phyloP scores from a whole-genome alignment of 208 protist genomes.

The Trypanosoma rangeli region DNA sequence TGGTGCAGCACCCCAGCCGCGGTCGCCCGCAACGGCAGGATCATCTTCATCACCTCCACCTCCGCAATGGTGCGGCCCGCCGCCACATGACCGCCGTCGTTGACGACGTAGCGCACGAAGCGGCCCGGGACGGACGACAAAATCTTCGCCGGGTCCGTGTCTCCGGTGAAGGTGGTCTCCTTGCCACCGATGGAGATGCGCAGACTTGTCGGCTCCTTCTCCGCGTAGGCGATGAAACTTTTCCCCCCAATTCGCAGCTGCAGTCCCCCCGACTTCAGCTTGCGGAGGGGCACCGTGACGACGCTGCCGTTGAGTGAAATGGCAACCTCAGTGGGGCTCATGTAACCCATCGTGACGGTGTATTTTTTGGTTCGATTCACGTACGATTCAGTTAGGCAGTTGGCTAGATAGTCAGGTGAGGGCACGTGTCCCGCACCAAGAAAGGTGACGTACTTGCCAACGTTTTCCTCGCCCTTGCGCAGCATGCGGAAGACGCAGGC shows the following conservation, averaged over 20 bases:
- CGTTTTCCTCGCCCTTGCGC: conserved; percentile 46
- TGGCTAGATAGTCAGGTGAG: conserved; percentile 68
- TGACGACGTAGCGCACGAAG: conserved; percentile 94
- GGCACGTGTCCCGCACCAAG: conserved; percentile 86
- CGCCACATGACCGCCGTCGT: conserved; percentile 89
- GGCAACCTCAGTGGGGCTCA: conserved; percentile 56
- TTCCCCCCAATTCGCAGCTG: conserved; percentile 74
- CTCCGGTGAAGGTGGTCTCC: conserved; percentile 92
- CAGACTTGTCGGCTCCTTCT: conserved; percentile 90
- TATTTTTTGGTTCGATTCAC: conserved; percentile 78
- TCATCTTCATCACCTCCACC: conserved; percentile 99
- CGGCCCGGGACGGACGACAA: conserved; percentile 93
- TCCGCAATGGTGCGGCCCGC: conserved; percentile 92
- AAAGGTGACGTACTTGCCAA: conserved; percentile 67
- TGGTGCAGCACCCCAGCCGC: conserved; percentile 82
- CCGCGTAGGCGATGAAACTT: conserved; percentile 91
- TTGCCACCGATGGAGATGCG: conserved; percentile 90
- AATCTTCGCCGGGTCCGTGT: conserved; percentile 95
- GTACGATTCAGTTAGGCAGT: conserved; percentile 68
- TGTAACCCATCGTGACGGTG: conserved; percentile 55
- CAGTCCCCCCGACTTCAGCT: conserved; percentile 78
- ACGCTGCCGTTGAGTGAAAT: conserved; percentile 76
- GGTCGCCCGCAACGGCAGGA: conserved; percentile 88
- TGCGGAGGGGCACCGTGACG: conserved; percentile 71
- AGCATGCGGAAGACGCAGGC: conserved; percentile 68